Conservation (phyloP, 2,329 filamentous ascomycete genomes). For the Colletotrichum sp. region DNA sequence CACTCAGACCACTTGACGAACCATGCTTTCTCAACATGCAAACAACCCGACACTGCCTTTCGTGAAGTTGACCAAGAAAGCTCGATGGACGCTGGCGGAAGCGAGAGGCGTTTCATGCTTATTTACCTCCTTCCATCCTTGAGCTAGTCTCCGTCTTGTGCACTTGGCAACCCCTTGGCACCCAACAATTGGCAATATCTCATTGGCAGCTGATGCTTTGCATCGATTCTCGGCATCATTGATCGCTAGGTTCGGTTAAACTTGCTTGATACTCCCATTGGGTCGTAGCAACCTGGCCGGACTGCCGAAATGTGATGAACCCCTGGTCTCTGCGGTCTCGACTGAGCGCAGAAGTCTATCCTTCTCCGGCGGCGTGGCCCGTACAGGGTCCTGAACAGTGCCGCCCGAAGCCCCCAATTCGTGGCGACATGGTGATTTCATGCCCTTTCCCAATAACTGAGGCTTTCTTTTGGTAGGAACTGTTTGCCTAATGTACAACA, state of each 20-base stretch:
- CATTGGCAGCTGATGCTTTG: background rate
- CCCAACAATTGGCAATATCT: background rate
- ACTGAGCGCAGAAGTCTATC: background rate
- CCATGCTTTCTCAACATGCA: background rate
- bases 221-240: background rate
- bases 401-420: background rate
- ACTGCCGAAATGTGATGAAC: background rate
- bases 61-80: too few species aligned
- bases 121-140: constrained; percentile 13
- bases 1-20: background rate
- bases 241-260: background rate
- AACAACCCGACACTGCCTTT: background rate
- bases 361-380: background rate
- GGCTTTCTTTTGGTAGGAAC: background rate
- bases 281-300: background rate
- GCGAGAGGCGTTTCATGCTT: background rate
- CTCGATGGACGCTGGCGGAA: background rate
- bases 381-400: background rate
- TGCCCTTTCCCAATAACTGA: background rate
- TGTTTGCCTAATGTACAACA: background rate
- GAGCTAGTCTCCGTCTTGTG: constrained; percentile 13
- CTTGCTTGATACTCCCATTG: background rate
- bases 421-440: background rate
- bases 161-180: constrained; percentile 2
- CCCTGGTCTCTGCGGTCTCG: background rate